Percentiles rank a stretch among this genome's conserved stretches.
phyloP scores from a whole-genome alignment of 2,329 filamentous ascomycete species.

The Colletotrichum cereale region DNA sequence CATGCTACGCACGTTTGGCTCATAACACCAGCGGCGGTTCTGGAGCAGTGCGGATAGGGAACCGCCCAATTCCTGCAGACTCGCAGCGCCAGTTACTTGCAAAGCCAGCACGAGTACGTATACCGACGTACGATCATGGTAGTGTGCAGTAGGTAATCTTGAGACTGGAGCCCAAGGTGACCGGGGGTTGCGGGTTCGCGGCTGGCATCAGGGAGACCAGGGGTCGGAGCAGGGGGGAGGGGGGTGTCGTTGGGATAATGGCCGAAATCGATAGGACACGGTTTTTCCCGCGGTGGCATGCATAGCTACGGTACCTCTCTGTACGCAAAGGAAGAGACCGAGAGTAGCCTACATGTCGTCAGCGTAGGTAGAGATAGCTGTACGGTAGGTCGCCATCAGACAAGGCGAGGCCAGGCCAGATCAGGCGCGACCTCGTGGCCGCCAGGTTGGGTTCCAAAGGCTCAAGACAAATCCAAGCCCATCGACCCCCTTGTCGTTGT shows the following conservation, averaged over 20 bases:
- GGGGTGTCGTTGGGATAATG: conserved; percentile 3
- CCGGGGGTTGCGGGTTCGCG: background rate
- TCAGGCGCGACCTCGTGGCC: conserved; percentile 25
- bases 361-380: background rate
- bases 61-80: conserved; percentile 21
- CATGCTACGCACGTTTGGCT: conserved; percentile 18
- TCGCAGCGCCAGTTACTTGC: background rate
- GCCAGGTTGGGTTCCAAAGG: conserved; percentile 28
- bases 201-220: conserved; percentile 13
- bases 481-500: conserved; percentile 8
- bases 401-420: background rate
- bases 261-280: background rate
- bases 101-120: conserved; percentile 11
- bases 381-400: background rate
- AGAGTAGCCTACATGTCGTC: background rate
- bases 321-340: conserved; percentile 7
- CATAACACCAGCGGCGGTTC: conserved; percentile 1
- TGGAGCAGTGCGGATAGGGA: background rate
- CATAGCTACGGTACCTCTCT: too few relatives aligned
- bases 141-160: conserved; percentile 24
- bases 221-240: conserved; percentile 1
- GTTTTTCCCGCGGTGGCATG: background rate
- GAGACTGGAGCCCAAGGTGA: conserved; percentile 14
- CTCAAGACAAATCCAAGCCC: conserved; percentile 15
- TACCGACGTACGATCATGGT: conserved; percentile 16